Evolutionary conservation across 148 eudicot species (phyloP).

Genomic region (Talinum fruticosum): DNA sequence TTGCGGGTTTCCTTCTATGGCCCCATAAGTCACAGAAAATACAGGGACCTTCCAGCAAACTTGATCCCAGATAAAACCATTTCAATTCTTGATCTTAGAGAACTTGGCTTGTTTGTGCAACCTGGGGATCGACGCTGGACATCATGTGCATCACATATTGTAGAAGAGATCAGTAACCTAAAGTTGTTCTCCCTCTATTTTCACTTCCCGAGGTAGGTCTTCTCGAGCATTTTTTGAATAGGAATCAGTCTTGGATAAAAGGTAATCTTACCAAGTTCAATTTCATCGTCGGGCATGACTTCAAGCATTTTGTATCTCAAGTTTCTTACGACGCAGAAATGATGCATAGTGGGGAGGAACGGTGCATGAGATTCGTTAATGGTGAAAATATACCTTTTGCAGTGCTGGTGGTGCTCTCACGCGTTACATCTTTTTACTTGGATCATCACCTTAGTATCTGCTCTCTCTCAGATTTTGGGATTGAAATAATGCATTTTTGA

Average conservation of each 20-base stretch:
- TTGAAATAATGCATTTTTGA: conserved; percentile 11
- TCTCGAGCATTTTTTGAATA: conserved; percentile 24
- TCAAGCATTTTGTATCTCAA: conserved; percentile 21
- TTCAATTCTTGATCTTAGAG: conserved; percentile 21
- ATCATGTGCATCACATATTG: conserved; percentile 6
- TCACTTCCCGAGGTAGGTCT: conserved; percentile 23
- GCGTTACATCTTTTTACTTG: conserved; percentile 28
- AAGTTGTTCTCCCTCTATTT: conserved; percentile 21
- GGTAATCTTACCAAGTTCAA: conserved; percentile 12
- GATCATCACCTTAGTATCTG: conserved; percentile 31
- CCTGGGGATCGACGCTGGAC: conserved; percentile 37
- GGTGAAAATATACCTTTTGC: conserved; percentile 23
- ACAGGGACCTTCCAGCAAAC: conserved; percentile 16
- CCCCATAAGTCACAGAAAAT: conserved; percentile 17
- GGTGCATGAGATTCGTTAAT: conserved; percentile 35
- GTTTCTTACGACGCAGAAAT: conserved; percentile 20
- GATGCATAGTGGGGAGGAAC: conserved; percentile 14
- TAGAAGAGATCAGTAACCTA: conserved; percentile 22
- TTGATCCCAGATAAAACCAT: conserved; percentile 18
- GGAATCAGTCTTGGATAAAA: conserved; percentile 19
- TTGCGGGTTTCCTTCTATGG: conserved; percentile 38
- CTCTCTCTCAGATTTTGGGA: conserved; percentile 27
- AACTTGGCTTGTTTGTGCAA: conserved; percentile 28
- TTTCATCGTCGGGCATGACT: conserved; percentile 30
- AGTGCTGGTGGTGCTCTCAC: conserved; percentile 19